These are phyloP conservation scores for Conticribra weissflogii DNA, from an alignment of 108 stramenopile genomes.

Conservation along the genomic window DNA sequence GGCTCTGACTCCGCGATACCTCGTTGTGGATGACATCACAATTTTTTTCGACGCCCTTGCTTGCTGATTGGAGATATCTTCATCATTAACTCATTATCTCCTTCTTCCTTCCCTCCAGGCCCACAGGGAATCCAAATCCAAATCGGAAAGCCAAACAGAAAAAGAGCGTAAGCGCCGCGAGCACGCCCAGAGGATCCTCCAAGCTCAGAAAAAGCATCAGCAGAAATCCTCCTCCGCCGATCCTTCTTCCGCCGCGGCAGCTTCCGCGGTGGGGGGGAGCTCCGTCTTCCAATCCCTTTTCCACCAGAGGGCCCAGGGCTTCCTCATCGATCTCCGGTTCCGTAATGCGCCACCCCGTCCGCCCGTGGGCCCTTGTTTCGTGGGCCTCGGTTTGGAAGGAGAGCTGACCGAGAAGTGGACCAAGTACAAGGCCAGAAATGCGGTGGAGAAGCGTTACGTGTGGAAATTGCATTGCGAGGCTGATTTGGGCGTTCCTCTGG, in stretches of 20 bases:
- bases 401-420: conserved; percentile 66
- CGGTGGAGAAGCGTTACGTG: conserved; percentile 77
- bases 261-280: conserved; percentile 11
- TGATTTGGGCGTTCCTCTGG: conserved; percentile 78
- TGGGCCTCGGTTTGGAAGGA: conserved; percentile 76
- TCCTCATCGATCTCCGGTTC: conserved; percentile 82
- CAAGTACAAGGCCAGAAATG: conserved; percentile 75
- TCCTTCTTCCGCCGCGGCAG: conserved; percentile 1
- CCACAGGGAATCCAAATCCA: conserved; percentile 53
- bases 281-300: conserved; percentile 81
- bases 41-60: too few relatives aligned
- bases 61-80: too few relatives aligned
- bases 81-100: not conserved
- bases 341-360: conserved; percentile 90
- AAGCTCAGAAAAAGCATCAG: conserved; percentile 37
- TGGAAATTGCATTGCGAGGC: conserved; percentile 81
- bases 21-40: too few relatives aligned
- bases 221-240: not conserved
- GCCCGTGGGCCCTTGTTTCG: conserved; percentile 88
- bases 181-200: conserved; percentile 61
- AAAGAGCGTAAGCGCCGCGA: conserved; percentile 80
- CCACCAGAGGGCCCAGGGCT: conserved; percentile 76
- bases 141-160: conserved; percentile 65
- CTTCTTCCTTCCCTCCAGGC: conserved; percentile 29
- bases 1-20: too few relatives aligned